Base-by-base conservation (phyloP, 2,329 filamentous ascomycete genomes). In the Fusarium musae region DNA sequence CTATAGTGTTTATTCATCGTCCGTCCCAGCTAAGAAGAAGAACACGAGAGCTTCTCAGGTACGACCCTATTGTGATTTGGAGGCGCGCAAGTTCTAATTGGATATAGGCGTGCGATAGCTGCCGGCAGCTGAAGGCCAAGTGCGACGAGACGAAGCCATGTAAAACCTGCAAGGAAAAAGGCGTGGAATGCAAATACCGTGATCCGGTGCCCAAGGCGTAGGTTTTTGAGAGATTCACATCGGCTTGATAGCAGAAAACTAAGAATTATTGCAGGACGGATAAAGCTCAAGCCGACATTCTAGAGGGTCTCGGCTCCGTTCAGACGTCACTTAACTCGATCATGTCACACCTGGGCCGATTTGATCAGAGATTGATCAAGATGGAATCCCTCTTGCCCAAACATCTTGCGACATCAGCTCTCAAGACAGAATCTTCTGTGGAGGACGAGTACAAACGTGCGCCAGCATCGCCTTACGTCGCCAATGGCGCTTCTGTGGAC, bases 81-180 rank as follows among this genome's bases (percentile, higher is more conserved):
- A 36, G 37, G 23, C 13, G 50, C 60, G 43, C 19, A 47, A 52
- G 23, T 36, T 39, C 69, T 78, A 67, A 79, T 65, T 23, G 21
- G n/a, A 50, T 23, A 47, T 77, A 97, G 92, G 96, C 96, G 42
- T 99, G 96, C 82, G 95, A 97, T 78, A 93, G 92, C 81, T 97
- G 95, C 82, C 91, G 95, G 66, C 89, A 93, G 69, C 88, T 96
- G 43, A 97, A 97, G 82, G 94, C 94, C 19, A 97, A 97, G 83
- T 97, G 95, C 80, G 94, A 97, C 77, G 95, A 97, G 84, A 91
- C 91, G 16, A 91, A 93, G 74, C 95, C 93, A 4, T 92, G 93
- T 77, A 96, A 94, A 79, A 94, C 92, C 77, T 99, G 96, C 81
- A 93, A 92, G 77, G 95, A 98, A 75, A 97, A 97, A 80, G 91